Percentiles rank a stretch among this genome's conserved stretches.
phyloP scores from a whole-genome alignment of 1,284 basidiomycete genomes.

The Taiwanofungus camphoratus region DNA sequence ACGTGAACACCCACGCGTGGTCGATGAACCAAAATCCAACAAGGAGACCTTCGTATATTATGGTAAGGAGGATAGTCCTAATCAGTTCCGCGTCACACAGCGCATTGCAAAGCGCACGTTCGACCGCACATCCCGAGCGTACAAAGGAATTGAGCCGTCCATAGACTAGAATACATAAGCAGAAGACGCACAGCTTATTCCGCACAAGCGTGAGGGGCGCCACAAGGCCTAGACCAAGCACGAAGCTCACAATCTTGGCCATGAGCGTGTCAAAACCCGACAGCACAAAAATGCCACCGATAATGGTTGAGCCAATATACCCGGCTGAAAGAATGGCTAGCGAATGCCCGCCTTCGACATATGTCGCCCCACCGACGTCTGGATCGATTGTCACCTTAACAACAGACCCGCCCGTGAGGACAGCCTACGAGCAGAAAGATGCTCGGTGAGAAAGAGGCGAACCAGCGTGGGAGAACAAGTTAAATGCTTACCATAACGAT shows the following conservation, averaged over 20 bases:
- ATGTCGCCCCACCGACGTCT: conserved; percentile 71
- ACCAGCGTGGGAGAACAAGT: conserved; percentile 2
- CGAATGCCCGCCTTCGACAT: conserved; percentile 69
- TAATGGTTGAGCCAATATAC: conserved; percentile 72
- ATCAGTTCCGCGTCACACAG: background rate
- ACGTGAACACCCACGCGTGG: conserved; percentile 64
- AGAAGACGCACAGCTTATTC: conserved; percentile 69
- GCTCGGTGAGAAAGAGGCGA: background rate
- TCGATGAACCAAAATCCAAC: conserved; percentile 83
- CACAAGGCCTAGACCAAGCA: conserved; percentile 69
- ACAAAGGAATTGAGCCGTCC: background rate
- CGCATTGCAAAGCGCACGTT: background rate
- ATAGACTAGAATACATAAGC: background rate
- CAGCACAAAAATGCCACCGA: conserved; percentile 74
- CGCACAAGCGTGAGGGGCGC: conserved; percentile 73
- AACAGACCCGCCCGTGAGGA: conserved; percentile 72
- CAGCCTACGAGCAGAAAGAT: conserved; percentile 41
- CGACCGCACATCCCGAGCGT: background rate
- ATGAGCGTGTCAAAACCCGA: conserved; percentile 76
- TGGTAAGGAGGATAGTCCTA: conserved; percentile 73
- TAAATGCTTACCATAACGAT: conserved; percentile 54
- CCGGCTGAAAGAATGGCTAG: conserved; percentile 66
- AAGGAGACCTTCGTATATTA: conserved; percentile 68
- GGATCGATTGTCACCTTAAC: conserved; percentile 77
- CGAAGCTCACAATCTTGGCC: conserved; percentile 77